Base-by-base conservation (phyloP, 768 basidiomycete species). In the Rhodotorula kratochvilovae region DNA sequence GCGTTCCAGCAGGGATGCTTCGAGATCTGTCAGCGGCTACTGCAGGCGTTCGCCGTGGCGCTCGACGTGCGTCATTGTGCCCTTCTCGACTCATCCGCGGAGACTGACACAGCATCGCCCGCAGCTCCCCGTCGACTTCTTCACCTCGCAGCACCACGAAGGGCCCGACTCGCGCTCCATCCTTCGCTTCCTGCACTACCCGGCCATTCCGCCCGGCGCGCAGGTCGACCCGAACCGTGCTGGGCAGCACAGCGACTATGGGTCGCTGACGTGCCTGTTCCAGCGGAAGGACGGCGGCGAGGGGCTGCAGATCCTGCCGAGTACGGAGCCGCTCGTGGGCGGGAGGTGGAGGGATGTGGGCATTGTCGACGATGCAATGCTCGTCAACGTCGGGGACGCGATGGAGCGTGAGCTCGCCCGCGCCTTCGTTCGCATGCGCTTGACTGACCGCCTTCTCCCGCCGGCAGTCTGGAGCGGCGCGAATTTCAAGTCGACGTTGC, bases 151-250 rank as follows among this genome's bases (percentile, higher is more conserved):
- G 15, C 73, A 74, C 33, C 25, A 29, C 42, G 48, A 68, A n/a
- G 63, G 48, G 1, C 10, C 53, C 42, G 43, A 55, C n/a, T 56
- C 63, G 4, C 56, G 51, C 54, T 65, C 69, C 27, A 74, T 71
- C 56, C 70, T 74, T 15, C 73, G 73, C 29, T 65, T 74, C 50
- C 50, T 74, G 2, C 73, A 74, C 56, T 74, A 74, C 56, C 63
- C 70, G 21, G 42, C 45, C 25, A 55, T 74, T 12, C 60, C 63
- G 1, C n/a, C 66, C 19, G 59, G 57, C 21, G 16, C 54, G 0
- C 19, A 65, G 7, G 66, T 74, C n/a, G 66, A 63, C n/a, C 69
- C 69, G n/a, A 74, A 71, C 43, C 69, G 73, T 42, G 73, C 73
- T 0, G 70, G 73, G 13, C 63, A 66, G 1, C 73, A 70, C 36